Evolutionary conservation across 495 filamentous ascomycete genomes (phyloP).

Genomic region (Penicillium ochrochloron): DNA sequence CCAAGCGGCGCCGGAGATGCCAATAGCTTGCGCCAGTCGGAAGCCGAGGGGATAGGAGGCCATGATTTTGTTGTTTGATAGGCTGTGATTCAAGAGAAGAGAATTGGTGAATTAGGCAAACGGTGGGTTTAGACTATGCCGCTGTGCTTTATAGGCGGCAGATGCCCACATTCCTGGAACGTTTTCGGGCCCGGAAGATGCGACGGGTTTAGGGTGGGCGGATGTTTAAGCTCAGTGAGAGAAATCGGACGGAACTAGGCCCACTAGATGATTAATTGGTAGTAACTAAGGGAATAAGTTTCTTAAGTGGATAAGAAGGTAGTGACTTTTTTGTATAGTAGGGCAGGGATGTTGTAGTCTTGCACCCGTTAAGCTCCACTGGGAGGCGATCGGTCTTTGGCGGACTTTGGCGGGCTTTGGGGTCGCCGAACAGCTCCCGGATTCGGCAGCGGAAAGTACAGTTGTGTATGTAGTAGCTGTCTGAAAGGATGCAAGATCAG

Average conservation of each 20-base stretch:
- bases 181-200: not conserved
- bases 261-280: not conserved
- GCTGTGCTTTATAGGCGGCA: not conserved
- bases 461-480: not conserved
- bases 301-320: not conserved
- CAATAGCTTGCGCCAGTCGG: conserved; percentile 39
- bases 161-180: not conserved
- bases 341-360: not conserved
- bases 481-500: not conserved
- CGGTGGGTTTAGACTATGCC: not conserved
- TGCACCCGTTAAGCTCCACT: not conserved
- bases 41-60: conserved; percentile 26
- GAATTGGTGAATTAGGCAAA: not conserved
- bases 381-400: conserved; percentile 1
- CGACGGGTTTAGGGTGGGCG: not conserved
- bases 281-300: not conserved
- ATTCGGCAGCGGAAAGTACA: too few relatives aligned
- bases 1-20: conserved; percentile 40
- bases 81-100: not conserved
- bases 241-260: not conserved
- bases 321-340: not conserved
- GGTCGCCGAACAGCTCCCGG: not conserved
- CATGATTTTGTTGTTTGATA: conserved; percentile 22
- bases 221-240: not conserved
- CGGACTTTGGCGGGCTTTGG: conserved; percentile 9